Evolutionary conservation across 148 eudicot genomes (phyloP).

Genomic region (Hydrangea macrophylla): DNA sequence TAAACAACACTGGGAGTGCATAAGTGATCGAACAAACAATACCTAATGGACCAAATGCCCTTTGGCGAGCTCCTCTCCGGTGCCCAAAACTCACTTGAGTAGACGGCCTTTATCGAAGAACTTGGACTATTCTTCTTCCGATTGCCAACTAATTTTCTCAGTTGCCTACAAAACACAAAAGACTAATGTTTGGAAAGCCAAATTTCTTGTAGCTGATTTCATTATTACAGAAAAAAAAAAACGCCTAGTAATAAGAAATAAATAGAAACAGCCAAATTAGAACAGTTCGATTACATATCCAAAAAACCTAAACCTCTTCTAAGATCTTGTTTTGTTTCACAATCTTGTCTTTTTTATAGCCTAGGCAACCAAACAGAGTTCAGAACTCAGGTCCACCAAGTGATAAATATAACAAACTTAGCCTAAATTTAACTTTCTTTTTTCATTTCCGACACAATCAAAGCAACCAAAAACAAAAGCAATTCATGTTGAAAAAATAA

Average conservation of each 20-base stretch:
- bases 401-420: too few relatives aligned
- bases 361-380: too few relatives aligned
- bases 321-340: too few relatives aligned
- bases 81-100: constrained; percentile 29
- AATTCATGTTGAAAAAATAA: too few relatives aligned
- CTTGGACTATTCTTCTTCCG: constrained; percentile 26
- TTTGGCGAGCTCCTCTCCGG: constrained; percentile 10
- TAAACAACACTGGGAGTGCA: background rate
- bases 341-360: too few relatives aligned
- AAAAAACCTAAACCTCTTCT: too few relatives aligned
- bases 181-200: too few relatives aligned
- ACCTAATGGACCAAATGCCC: constrained; percentile 49
- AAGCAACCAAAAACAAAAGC: too few relatives aligned
- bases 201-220: background rate
- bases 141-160: background rate
- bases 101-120: constrained; percentile 28
- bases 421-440: too few relatives aligned
- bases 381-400: too few relatives aligned
- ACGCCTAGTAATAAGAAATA: background rate
- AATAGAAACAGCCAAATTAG: background rate
- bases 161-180: too few relatives aligned
- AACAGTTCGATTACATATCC: background rate
- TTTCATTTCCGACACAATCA: too few relatives aligned
- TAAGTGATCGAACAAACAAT: background rate
- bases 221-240: background rate